Base-by-base conservation (phyloP, 2,329 filamentous ascomycete species). In the Phialocephala subalpina region DNA sequence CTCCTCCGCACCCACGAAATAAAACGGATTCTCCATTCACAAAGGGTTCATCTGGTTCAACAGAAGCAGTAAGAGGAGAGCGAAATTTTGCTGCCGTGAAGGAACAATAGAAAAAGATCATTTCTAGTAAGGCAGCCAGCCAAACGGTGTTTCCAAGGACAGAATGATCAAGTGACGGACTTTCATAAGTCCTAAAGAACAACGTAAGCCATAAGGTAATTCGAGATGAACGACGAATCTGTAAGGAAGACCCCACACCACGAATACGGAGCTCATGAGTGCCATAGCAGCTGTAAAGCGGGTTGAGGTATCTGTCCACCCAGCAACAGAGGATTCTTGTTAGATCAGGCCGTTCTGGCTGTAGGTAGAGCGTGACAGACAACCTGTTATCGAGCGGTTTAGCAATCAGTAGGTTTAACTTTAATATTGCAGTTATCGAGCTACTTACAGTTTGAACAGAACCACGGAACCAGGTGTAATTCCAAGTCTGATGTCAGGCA, bases 101-200 rank as follows among this genome's bases (percentile, higher is more conserved):
- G 0, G 83, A 82, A 69, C 82, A 86, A 71, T 89, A 84, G 68
- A 88, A 85, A 0, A 90, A 79, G 1, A 87, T 83, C 77, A 89
- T 81, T 74, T 88, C 87, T 89, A 36, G 22, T 58, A 47, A 64
- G 62, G 16, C 33, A 9, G 11, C 22, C 9, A 2, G n/a, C n/a
- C n/a, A n/a, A n/a, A n/a, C n/a, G n/a, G n/a, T 42, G n/a, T 9
- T 29, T 3, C 20, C 20, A 58, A 18, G 29, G 29, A 33, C 29
- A 5, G n/a, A n/a, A 33, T 33, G 29, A 33, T 33, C 29, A 33
- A 33, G 29, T 33, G n/a, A 33, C 29, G 4, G 71, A 87, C 86
- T 85, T 80, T 89, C 87, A 85, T 85, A 89, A 1, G 85, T 88
- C 63, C 83, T 76, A 66, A 89, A 89, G 65, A 80, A 84, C 6